Evolutionary conservation across 2,329 filamentous ascomycete genomes (phyloP).

Genomic region (Neurospora sp.): DNA sequence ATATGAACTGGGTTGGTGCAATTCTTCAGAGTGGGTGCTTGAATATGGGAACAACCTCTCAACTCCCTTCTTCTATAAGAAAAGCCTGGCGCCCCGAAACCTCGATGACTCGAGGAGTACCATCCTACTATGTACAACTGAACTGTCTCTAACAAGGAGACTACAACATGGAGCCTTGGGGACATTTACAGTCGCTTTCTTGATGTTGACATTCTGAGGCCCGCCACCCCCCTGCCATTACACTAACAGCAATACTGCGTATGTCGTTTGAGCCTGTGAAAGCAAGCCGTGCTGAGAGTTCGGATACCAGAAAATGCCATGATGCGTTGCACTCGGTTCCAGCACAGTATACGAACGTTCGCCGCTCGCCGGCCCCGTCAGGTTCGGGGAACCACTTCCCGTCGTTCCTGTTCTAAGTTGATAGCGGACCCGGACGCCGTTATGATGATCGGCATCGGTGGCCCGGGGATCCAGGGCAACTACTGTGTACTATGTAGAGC

Average conservation of each 20-base stretch:
- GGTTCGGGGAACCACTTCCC: not conserved
- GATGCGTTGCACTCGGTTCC: not conserved
- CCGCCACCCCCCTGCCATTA: not conserved
- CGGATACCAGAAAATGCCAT: not conserved
- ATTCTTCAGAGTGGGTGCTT: not conserved
- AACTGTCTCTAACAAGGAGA: not conserved
- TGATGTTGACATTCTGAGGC: not conserved
- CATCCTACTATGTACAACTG: not conserved
- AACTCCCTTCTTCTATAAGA: not conserved
- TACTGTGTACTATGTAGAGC: not conserved
- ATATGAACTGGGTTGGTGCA: not conserved
- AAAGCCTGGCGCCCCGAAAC: not conserved
- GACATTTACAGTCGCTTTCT: not conserved
- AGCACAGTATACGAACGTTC: not conserved
- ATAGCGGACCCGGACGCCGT: not conserved
- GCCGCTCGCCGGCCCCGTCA: not conserved
- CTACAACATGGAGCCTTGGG: not conserved
- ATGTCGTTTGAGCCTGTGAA: not conserved
- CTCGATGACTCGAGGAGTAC: not conserved
- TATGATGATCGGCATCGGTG: not conserved
- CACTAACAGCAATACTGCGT: not conserved
- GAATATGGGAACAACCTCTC: not conserved
- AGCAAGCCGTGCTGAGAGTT: not conserved
- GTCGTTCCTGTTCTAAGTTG: not conserved
- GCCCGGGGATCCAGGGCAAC: not conserved